These are phyloP conservation scores for Didymella arachidicola DNA, from an alignment of 2,329 filamentous ascomycete species.

Conservation along the genomic window DNA sequence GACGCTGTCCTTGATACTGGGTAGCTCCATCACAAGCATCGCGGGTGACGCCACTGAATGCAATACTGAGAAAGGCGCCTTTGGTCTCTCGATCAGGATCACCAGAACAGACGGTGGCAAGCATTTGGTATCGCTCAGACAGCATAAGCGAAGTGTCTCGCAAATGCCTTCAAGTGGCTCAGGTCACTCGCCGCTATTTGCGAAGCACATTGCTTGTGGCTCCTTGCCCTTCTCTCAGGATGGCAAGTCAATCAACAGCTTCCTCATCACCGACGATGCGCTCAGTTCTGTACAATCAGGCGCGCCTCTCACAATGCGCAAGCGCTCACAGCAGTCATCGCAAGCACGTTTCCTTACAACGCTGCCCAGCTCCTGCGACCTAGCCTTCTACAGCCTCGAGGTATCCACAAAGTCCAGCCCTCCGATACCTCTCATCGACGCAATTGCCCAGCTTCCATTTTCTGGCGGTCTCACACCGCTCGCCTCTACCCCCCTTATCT, in stretches of 20 bases:
- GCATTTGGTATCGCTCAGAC: constrained; percentile 33
- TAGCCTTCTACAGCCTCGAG: constrained; percentile 31
- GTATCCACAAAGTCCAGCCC: constrained; percentile 25
- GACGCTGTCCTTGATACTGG: constrained; percentile 42
- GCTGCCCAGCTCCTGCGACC: constrained; percentile 34
- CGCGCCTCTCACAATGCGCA: constrained; percentile 24
- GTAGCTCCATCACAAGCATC: constrained; percentile 24
- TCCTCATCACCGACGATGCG: constrained; percentile 37
- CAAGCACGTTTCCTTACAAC: constrained; percentile 31
- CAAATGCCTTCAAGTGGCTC: constrained; percentile 36
- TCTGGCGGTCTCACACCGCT: constrained; percentile 38
- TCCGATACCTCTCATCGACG: constrained; percentile 31
- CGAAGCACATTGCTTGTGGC: constrained; percentile 45
- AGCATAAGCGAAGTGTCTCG: constrained; percentile 34
- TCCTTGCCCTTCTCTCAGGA: constrained; percentile 40
- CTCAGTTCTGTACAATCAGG: constrained; percentile 33
- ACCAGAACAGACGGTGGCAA: constrained; percentile 22
- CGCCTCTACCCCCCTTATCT: constrained; percentile 34
- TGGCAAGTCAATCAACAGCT: constrained; percentile 28
- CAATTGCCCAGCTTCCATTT: constrained; percentile 42
- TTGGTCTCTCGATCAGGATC: constrained; percentile 36
- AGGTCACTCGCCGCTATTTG: constrained; percentile 40
- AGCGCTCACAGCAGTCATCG: constrained; percentile 16
- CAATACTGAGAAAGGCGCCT: constrained; percentile 33
- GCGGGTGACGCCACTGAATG: constrained; percentile 1